Evolutionary conservation across 2,329 filamentous ascomycete species (phyloP).

Genomic region (Claviceps digitariae): DNA sequence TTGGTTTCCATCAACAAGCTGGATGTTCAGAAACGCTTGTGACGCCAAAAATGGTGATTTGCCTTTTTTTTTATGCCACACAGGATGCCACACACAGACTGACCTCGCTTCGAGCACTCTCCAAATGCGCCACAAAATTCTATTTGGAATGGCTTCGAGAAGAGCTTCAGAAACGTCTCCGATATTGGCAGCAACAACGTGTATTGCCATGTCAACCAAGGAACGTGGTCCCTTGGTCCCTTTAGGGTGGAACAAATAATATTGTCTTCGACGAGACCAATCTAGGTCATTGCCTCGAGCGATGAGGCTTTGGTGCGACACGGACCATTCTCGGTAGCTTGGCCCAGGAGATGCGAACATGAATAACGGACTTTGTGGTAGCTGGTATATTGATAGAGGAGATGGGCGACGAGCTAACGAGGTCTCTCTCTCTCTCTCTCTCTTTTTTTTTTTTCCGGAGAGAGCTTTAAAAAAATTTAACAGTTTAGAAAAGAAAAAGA

Average conservation of each 20-base stretch:
- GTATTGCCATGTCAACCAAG: slow-evolving; percentile 25
- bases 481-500: too few relatives aligned
- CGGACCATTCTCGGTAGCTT: slow-evolving; percentile 24
- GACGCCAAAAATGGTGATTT: neutral
- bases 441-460: too few relatives aligned
- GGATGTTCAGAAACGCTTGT: neutral
- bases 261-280: slow-evolving; percentile 22
- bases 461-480: too few relatives aligned
- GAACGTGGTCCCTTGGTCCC: slow-evolving; percentile 21
- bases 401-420: neutral
- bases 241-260: slow-evolving; percentile 14
- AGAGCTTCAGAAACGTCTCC: slow-evolving; percentile 19
- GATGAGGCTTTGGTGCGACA: slow-evolving; percentile 15
- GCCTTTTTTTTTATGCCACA: neutral
- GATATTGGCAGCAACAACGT: slow-evolving; percentile 24
- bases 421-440: too few relatives aligned
- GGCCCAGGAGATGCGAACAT: slow-evolving; percentile 23
- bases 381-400: neutral
- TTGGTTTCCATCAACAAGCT: neutral
- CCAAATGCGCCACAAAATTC: slow-evolving; percentile 25
- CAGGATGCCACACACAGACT: slow-evolving; percentile 9
- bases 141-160: slow-evolving; percentile 21
- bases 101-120: slow-evolving; percentile 26
- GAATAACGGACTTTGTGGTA: neutral
- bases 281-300: slow-evolving; percentile 14